Evolutionary conservation across 805 yeast genomes (phyloP).

Genomic region (Schwanniomyces vanrijiae): DNA sequence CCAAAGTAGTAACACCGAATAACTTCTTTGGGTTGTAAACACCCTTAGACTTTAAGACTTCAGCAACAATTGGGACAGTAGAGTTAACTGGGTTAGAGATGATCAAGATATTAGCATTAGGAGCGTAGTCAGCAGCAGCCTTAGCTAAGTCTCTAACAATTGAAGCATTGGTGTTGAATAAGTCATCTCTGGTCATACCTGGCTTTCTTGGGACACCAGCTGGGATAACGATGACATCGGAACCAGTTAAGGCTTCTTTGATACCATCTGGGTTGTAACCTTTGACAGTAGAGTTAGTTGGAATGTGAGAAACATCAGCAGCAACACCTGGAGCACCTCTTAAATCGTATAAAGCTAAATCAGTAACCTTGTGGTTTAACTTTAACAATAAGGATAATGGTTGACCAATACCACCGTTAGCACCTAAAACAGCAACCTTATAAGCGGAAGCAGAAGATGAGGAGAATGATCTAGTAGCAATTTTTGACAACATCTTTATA

Average conservation of each 20-base stretch:
- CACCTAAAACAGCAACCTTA: constrained; percentile 76
- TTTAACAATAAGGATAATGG: constrained; percentile 62
- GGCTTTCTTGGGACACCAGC: constrained; percentile 99
- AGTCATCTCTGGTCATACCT: constrained; percentile 98
- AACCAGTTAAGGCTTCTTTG: constrained; percentile 66
- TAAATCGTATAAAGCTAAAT: constrained; percentile 82
- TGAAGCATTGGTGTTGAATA: constrained; percentile 94
- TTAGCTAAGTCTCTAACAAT: constrained; percentile 91
- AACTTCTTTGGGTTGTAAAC: constrained; percentile 89
- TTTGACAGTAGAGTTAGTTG: constrained; percentile 84
- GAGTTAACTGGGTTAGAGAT: constrained; percentile 97
- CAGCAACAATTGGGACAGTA: constrained; percentile 94
- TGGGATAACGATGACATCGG: constrained; percentile 89
- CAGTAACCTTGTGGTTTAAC: constrained; percentile 84
- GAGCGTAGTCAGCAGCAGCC: constrained; percentile 78
- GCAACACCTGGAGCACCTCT: constrained; percentile 96
- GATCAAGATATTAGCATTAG: constrained; percentile 78
- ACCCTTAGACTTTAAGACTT: constrained; percentile 81
- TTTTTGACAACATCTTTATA: constrained; percentile 51
- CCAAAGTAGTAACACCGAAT: constrained; percentile 96
- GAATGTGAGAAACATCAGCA: constrained; percentile 91
- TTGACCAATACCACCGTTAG: constrained; percentile 93
- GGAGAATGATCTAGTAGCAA: constrained; percentile 65
- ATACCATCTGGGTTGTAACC: constrained; percentile 87
- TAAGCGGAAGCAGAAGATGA: constrained; percentile 65